Conservation (phyloP, 2,329 filamentous ascomycete genomes). For the Phialophora verrucosa region DNA sequence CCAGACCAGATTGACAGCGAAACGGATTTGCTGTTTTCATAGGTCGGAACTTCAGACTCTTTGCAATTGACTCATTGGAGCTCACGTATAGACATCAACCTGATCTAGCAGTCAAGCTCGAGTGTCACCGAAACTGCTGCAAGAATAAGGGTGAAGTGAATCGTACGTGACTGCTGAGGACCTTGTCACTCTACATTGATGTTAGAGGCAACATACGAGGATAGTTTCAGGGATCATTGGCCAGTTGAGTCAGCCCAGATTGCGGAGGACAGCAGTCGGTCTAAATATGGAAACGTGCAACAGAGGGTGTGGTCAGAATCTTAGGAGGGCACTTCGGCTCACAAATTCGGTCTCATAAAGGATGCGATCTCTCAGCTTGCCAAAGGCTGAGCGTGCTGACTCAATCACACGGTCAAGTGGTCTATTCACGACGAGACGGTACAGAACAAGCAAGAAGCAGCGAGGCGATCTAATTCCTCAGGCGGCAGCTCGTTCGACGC, state of each 20-base stretch:
- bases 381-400: slow-evolving; percentile 21
- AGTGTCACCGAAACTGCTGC: slow-evolving; percentile 2
- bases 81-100: not conserved
- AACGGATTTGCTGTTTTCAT: not conserved
- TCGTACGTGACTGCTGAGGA: not conserved
- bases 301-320: slow-evolving; percentile 17
- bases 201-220: not conserved
- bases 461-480: not conserved
- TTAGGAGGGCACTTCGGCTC: slow-evolving; percentile 12
- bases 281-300: slow-evolving; percentile 26
- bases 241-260: slow-evolving; percentile 22
- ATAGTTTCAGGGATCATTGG: slow-evolving; percentile 10
- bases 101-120: not conserved
- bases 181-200: not conserved
- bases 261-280: slow-evolving; percentile 20
- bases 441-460: not conserved
- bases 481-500: not conserved
- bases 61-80: not conserved
- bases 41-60: not conserved
- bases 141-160: slow-evolving; percentile 8
- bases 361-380: not conserved
- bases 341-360: not conserved
- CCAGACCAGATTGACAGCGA: not conserved
- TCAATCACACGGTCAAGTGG: not conserved
- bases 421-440: not conserved